Base-by-base conservation (phyloP, 305 asterid genomes). In the Fraxinus greggii region DNA sequence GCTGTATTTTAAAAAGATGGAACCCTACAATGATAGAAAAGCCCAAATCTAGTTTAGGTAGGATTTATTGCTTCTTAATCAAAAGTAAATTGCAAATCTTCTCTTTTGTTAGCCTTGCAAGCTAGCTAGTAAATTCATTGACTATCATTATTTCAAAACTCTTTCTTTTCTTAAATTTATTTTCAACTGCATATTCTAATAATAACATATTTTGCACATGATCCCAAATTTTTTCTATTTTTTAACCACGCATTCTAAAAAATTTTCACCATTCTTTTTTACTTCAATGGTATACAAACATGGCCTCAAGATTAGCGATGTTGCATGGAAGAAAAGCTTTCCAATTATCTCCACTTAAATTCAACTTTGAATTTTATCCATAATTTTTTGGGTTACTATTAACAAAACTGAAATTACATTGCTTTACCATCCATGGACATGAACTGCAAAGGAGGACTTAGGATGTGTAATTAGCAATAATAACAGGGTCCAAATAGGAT, bases 71-170 rank as follows among this genome's bases (percentile, higher is more conserved):
- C 36, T 48, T 73, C 36, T 81, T 79, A 10, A 59, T 78, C 72
- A 70, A 70, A 78, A 78, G 29, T 61, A 36, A 67, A 61, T 15
- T 80, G 32, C 77, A 54, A 51, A 61, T 31, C 36, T 81, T 51
- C 1, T 24, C 17, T 28, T 56, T 83, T 48, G 59, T 83, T 73
- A 78, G 82, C 75, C 87, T 78, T 85, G 76, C 82, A 77, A 82
- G 72, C 75, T 80, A 82, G 72, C 72, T 80, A 31, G 84, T 63
- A 35, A 36, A 36, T 36, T 5, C 42, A 8, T 36, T 36, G 42
- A 1, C 12, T 36, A 7, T 12, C 42, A 36, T 36, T 7, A 7
- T 36, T 36, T 1, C 42, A 7, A 7, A 35, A 35, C 2, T 7
- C 42, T 36, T 36, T 36, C 1, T 35, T 36, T 36, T 36, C 42